Percentiles rank a stretch among this genome's conserved stretches.
These are phyloP conservation scores for Kazachstania sp. DNA, from an alignment of 1,139 yeast genomes.

Conservation along the genomic window DNA sequence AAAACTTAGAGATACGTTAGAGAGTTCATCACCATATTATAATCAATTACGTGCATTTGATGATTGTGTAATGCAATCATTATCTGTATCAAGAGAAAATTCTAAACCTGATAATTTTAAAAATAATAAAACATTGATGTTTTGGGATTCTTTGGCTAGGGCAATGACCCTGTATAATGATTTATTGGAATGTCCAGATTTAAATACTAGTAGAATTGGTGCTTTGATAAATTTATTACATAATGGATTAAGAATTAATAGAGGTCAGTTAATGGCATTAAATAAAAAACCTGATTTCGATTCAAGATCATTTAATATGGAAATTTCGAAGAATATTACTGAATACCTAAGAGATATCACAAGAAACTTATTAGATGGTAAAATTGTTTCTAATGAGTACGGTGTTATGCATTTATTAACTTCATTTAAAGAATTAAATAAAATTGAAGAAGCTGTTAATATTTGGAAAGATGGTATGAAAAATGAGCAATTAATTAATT, in stretches of 20 bases:
- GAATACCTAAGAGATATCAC: conserved; percentile 40
- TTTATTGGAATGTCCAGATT: conserved; percentile 35
- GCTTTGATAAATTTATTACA: conserved; percentile 39
- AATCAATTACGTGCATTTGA: conserved; percentile 39
- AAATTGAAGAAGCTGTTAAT: conserved; percentile 44
- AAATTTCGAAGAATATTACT: conserved; percentile 37
- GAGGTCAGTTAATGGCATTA: conserved; percentile 40
- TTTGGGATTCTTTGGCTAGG: conserved; percentile 40
- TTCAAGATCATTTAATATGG: conserved; percentile 41
- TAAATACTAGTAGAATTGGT: conserved; percentile 36
- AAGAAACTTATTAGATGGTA: conserved; percentile 36
- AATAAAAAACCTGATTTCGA: conserved; percentile 46
- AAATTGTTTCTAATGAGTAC: conserved; percentile 37
- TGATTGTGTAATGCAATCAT: conserved; percentile 36
- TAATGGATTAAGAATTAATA: conserved; percentile 42
- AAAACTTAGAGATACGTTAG: not conserved
- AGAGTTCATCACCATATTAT: conserved; percentile 33
- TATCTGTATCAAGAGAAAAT: conserved; percentile 3
- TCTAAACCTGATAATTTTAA: not conserved
- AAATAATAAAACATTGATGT: conserved; percentile 17
- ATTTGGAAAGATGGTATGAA: conserved; percentile 41
- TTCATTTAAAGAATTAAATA: conserved; percentile 44
- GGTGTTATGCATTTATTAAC: conserved; percentile 51
- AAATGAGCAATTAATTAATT: conserved; percentile 17
- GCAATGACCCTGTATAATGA: conserved; percentile 40